Evolutionary conservation across 768 basidiomycete genomes (phyloP).

Genomic region (Ramaria rubella): DNA sequence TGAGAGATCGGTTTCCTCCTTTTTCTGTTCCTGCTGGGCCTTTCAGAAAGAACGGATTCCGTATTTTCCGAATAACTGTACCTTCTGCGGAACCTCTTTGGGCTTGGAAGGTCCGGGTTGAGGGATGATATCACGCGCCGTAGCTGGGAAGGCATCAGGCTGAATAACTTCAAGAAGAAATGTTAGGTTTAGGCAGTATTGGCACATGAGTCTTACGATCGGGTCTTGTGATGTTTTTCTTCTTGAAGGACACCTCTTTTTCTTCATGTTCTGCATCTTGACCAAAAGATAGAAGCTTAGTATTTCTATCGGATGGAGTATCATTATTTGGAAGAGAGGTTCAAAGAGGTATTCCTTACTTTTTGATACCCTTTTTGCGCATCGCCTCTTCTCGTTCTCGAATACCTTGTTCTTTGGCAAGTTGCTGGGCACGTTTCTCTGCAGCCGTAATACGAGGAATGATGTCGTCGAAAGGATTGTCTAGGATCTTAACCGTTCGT

Average conservation of each 20-base stretch:
- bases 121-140: neutral
- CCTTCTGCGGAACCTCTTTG: slow-evolving; percentile 28
- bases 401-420: slow-evolving; percentile 69
- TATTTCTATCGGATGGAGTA: slow-evolving; percentile 59
- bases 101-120: slow-evolving; percentile 11
- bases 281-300: slow-evolving; percentile 84
- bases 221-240: slow-evolving; percentile 77
- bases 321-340: neutral
- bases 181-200: neutral
- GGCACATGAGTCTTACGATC: slow-evolving; percentile 57
- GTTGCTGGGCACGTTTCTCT: slow-evolving; percentile 79
- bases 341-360: slow-evolving; percentile 42
- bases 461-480: slow-evolving; percentile 95
- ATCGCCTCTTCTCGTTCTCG: slow-evolving; percentile 72
- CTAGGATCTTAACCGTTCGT: slow-evolving; percentile 72
- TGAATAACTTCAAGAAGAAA: neutral
- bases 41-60: neutral
- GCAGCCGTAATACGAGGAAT: slow-evolving; percentile 93
- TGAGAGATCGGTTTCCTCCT: slow-evolving; percentile 44
- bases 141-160: neutral
- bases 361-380: slow-evolving; percentile 74
- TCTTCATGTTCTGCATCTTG: slow-evolving; percentile 55
- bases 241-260: slow-evolving; percentile 51
- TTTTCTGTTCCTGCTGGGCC: slow-evolving; percentile 12
- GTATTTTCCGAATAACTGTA: neutral